phyloP scores from a whole-genome alignment of 192 early-diverging fungal genomes.

The Entrophospora sp. region DNA sequence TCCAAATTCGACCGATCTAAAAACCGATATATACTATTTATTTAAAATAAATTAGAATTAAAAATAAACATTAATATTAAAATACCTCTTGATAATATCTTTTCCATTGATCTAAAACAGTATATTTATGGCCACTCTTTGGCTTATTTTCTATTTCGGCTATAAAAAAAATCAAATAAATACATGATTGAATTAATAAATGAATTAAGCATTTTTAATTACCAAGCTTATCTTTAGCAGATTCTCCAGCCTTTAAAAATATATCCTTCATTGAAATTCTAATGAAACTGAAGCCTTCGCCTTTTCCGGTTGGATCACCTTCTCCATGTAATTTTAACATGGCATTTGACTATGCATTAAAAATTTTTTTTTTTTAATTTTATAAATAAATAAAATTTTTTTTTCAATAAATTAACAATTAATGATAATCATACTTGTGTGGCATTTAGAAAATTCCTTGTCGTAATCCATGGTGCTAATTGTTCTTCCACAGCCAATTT shows the following conservation, averaged over 20 bases:
- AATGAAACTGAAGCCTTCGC: slow-evolving; percentile 97
- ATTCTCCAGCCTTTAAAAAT: slow-evolving; percentile 80
- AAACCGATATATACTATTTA: neutral
- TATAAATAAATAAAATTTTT: neutral
- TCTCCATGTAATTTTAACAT: slow-evolving; percentile 92
- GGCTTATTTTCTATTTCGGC: slow-evolving; percentile 75
- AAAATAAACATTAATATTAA: too few relatives aligned
- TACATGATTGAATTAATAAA: neutral
- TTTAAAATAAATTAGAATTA: too few relatives aligned
- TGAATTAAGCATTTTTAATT: neutral
- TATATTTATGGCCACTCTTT: slow-evolving; percentile 76
- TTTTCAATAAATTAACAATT: neutral
- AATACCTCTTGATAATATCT: slow-evolving; percentile 82
- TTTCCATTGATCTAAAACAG: slow-evolving; percentile 89
- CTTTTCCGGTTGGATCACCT: slow-evolving; percentile 93
- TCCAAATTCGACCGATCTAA: slow-evolving; percentile 86
- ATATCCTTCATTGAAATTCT: slow-evolving; percentile 97
- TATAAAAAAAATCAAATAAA: neutral
- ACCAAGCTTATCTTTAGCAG: slow-evolving; percentile 69
- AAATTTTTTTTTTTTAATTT: too few relatives aligned
- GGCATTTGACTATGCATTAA: slow-evolving; percentile 54
- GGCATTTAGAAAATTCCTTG: slow-evolving; percentile 91
- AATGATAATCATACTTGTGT: slow-evolving; percentile 44
- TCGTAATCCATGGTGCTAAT: slow-evolving; percentile 91
- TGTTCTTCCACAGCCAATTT: slow-evolving; percentile 83